phyloP scores from a whole-genome alignment of 148 eudicot genomes.

The Diospyros kaki region DNA sequence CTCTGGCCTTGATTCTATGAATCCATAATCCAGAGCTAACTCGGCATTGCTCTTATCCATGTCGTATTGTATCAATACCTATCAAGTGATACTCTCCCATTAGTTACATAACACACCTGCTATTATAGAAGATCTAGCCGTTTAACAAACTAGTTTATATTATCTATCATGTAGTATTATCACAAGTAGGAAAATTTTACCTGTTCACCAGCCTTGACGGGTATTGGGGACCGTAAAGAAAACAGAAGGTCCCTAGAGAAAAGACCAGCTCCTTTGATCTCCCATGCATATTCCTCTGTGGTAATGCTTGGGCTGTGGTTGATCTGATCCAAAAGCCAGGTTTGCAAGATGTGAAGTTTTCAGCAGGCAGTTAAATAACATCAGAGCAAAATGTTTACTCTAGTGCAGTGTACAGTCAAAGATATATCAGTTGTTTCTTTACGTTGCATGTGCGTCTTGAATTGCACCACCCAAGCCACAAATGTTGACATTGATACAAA shows the following conservation, averaged over 20 bases:
- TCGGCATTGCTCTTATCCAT: slow-evolving; percentile 86
- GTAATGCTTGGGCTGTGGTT: slow-evolving; percentile 78
- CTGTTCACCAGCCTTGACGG: slow-evolving; percentile 91
- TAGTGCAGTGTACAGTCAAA: too few relatives aligned
- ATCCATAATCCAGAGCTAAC: slow-evolving; percentile 90
- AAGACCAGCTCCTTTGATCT: slow-evolving; percentile 89
- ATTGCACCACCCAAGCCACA: too few relatives aligned
- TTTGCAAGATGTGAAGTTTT: slow-evolving; percentile 5
- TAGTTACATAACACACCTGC: too few relatives aligned
- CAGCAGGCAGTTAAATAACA: slow-evolving; percentile 1
- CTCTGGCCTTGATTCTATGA: slow-evolving; percentile 59
- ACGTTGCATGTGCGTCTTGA: too few relatives aligned
- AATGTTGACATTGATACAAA: too few relatives aligned
- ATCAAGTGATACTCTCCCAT: slow-evolving; percentile 3
- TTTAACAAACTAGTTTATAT: too few relatives aligned
- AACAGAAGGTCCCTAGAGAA: slow-evolving; percentile 82
- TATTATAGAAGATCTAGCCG: too few relatives aligned
- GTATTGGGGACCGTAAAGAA: slow-evolving; percentile 62
- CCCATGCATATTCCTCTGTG: slow-evolving; percentile 73
- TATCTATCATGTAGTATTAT: neutral
- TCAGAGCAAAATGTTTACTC: neutral
- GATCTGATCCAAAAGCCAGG: slow-evolving; percentile 44
- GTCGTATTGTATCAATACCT: slow-evolving; percentile 90
- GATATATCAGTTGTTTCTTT: too few relatives aligned
- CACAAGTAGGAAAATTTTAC: slow-evolving; percentile 28